Evolutionary conservation across 306 rosid species (phyloP), one percentile per base, ranked within the genome.

Genomic region (Mimosa bimucronata): DNA sequence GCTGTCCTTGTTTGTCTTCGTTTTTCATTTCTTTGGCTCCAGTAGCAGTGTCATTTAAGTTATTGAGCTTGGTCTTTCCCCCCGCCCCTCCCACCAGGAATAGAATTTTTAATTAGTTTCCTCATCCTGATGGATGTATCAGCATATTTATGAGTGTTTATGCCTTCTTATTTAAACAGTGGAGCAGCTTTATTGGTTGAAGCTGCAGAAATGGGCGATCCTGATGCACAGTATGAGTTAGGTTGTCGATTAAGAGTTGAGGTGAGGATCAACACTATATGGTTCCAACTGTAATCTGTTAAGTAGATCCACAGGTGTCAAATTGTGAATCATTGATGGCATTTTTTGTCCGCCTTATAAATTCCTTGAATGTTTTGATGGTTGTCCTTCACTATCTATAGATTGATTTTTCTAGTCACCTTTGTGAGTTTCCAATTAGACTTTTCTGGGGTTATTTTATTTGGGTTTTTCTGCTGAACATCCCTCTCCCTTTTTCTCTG

Each of bases 151-250:
- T 73, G 46, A n/a, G 42, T 83, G 9, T 30, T 40, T 62, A 41
- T 55, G 16, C 60, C 42, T 77, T 81, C 44, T 41, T 19, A 52
- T 71, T 75, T 42, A 66, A 77, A 72, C 86, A 94, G 98, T 73
- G 98, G 96, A 45, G 97, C 96, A 57, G 97, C 98, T 16, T 79
- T 92, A 70, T 79, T 95, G 80, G 90, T 95, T 48, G 98, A 95
- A 87, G 98, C 98, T 40, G 98, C 98, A 26, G 90, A 95, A 48
- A 95, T 95, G 97, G 98, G 93, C 52, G 88, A 92, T 88, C 41
- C 91, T 40, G 96, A 95, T 46, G 98, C 98, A 79, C 98, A 92
- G 61, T 92, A 91, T 74, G 98, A 92, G 71, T 66, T 95, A 73
- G 97, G 98, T 72, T 91, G 98, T 86, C 89, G 81, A 50, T 82